Base-by-base conservation (phyloP, 768 basidiomycete species). In the Agrocybe chaxingu region DNA sequence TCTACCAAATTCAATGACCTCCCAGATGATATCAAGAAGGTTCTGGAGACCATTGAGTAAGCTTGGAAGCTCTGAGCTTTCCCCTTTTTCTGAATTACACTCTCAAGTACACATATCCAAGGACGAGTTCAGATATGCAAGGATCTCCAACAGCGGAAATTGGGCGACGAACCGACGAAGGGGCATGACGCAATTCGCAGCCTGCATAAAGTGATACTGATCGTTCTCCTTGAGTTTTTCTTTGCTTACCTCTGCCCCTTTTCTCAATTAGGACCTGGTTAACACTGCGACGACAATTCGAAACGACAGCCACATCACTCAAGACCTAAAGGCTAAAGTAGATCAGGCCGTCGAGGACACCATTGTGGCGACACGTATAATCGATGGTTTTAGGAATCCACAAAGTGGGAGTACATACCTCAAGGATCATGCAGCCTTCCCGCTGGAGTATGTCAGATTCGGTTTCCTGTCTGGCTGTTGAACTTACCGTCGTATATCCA, bases 1-100 rank as follows among this genome's bases (percentile, higher is more conserved):
- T 68, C 74, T 0, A 89, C 88, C 0, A 92, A 89, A 61, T 92
- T 90, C 66, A 92, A 92, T 47, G 90, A 92, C 62, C 67, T 92
- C 3, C 83, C 87, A 1, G 89, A 92, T 45, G 75, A 81, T 2
- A 53, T 84, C 16, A 87, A 82, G 66, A 81, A 68, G 53, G 72
- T 67, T 3, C 71, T 92, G 12, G 90, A 91, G 60, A 63, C 65
- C 35, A 78, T 92, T 38, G 90, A 92, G 90, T 92, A 56, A 51
- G 82, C 44, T 33, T 34, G 41, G 19, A 45, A 8, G n/a, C 34
- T 24, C 24, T 44, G 13, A 35, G 11, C 50, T 12, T 52, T 5
- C 35, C 41, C 7, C 46, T 6, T 55, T 16, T 42, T 56, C 58
- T 13, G 53, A 60, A 45, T 42, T 39, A 31, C 13, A 9, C 13